These are phyloP conservation scores for Nakazawaea pomicola DNA, from an alignment of 805 yeast species.

Conservation along the genomic window DNA sequence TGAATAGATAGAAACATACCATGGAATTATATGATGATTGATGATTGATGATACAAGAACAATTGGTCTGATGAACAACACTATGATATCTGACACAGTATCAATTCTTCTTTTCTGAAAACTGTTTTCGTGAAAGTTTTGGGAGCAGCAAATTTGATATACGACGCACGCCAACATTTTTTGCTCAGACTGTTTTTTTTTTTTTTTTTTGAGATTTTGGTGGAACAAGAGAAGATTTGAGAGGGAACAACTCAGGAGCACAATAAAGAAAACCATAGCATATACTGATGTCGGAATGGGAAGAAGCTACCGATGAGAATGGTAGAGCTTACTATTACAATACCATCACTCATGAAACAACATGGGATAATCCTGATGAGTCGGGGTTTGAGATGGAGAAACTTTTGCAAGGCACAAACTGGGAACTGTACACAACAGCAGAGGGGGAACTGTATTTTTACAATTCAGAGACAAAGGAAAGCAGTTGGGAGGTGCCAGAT, in stretches of 20 bases:
- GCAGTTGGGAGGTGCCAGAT: conserved; percentile 78
- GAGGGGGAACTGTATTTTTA: conserved; percentile 61
- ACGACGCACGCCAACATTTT: neutral
- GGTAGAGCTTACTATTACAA: conserved; percentile 75
- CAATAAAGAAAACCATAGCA: no score
- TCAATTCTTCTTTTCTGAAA: no score
- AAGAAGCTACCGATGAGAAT: conserved; percentile 53
- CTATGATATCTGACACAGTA: no score
- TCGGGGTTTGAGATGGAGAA: conserved; percentile 33
- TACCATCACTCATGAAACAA: conserved; percentile 56
- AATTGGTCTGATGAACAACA: no score
- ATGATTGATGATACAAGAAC: no score
- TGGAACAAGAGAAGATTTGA: no score
- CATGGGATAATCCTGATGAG: conserved; percentile 77
- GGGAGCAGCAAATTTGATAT: no score
- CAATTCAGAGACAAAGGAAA: conserved; percentile 55
- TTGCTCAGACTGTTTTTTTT: neutral
- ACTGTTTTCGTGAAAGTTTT: no score
- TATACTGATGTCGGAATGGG: conserved; percentile 55
- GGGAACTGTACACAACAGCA: conserved; percentile 45
- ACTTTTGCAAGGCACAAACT: conserved; percentile 47
- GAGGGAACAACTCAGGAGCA: no score
- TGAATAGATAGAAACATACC: no score
- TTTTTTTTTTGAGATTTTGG: no score
- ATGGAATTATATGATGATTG: no score